Evolutionary conservation across 225 moss, liverwort and hornwort species (phyloP).

Genomic region (Neckera pumila): DNA sequence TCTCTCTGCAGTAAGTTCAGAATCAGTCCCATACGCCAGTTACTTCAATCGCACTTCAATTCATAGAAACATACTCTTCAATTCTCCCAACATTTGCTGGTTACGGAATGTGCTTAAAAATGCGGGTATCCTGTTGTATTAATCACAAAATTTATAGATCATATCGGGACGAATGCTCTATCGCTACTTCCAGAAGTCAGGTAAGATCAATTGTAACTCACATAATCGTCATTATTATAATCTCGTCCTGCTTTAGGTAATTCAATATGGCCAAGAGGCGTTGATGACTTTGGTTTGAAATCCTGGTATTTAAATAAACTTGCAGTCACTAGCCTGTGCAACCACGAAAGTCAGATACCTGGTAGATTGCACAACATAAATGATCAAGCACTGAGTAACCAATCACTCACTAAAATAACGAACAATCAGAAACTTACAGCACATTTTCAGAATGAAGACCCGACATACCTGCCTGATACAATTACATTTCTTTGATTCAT

Average conservation of each 20-base stretch:
- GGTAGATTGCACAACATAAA: background rate
- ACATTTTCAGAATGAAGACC: background rate
- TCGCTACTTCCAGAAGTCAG: background rate
- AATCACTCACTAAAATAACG: background rate
- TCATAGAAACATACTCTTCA: background rate
- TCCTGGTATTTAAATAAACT: background rate
- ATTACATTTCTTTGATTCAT: background rate
- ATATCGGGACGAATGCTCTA: background rate
- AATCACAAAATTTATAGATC: background rate
- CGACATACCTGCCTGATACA: slow-evolving; percentile 24
- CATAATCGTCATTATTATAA: slow-evolving; percentile 12
- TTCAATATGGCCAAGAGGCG: slow-evolving; percentile 16
- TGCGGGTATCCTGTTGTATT: background rate
- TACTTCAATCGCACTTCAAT: background rate
- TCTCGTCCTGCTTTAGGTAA: slow-evolving; percentile 7
- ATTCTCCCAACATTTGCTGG: background rate
- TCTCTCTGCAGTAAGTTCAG: slow-evolving; percentile 8
- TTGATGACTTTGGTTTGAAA: background rate
- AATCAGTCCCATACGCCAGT: background rate
- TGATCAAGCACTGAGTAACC: background rate
- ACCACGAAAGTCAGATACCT: background rate
- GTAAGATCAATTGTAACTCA: background rate
- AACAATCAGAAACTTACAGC: background rate
- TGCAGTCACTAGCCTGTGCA: slow-evolving; percentile 24
- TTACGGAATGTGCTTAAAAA: background rate